phyloP scores from a whole-genome alignment of 257 asterid genomes.

The Salvia miltiorrhiza region DNA sequence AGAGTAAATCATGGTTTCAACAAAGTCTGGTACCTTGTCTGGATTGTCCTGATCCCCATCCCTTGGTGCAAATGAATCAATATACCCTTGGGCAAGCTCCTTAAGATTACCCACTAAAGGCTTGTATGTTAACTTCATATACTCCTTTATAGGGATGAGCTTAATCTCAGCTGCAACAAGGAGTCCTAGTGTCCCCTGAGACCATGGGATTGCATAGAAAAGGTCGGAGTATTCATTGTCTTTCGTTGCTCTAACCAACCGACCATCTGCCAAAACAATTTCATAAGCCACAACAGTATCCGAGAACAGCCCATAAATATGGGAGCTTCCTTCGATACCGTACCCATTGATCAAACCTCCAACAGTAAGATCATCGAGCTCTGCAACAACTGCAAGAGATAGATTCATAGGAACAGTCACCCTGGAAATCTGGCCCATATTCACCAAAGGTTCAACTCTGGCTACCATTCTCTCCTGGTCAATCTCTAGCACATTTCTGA shows the following conservation, averaged over 20 bases:
- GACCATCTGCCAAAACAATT: conserved; percentile 80
- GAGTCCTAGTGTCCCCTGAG: conserved; percentile 95
- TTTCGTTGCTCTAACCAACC: conserved; percentile 79
- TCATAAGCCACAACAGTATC: conserved; percentile 95
- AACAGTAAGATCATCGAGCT: conserved; percentile 93
- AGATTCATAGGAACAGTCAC: conserved; percentile 87
- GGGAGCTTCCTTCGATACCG: conserved; percentile 98
- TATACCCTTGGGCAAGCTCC: conserved; percentile 78
- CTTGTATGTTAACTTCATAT: conserved; percentile 84
- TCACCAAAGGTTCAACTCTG: conserved; percentile 89
- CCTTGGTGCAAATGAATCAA: conserved; percentile 80
- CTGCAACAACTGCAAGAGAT: conserved; percentile 90
- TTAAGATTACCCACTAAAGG: conserved; percentile 71
- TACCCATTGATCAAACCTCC: conserved; percentile 96
- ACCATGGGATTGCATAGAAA: conserved; percentile 93
- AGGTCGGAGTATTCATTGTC: conserved; percentile 88
- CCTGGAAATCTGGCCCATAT: conserved; percentile 89
- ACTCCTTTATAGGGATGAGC: conserved; percentile 85
- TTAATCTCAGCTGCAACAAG: conserved; percentile 95
- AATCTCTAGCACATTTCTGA: conserved; percentile 67
- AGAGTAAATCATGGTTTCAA: conserved; percentile 79
- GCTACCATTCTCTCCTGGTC: conserved; percentile 83
- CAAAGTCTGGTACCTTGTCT: conserved; percentile 80
- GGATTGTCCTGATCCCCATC: conserved; percentile 91
- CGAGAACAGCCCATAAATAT: conserved; percentile 78